Percentiles rank a stretch among this genome's conserved stretches.
Evolutionary conservation across 1,139 yeast genomes (phyloP).

Genomic region (Candida buenavistaensis): DNA sequence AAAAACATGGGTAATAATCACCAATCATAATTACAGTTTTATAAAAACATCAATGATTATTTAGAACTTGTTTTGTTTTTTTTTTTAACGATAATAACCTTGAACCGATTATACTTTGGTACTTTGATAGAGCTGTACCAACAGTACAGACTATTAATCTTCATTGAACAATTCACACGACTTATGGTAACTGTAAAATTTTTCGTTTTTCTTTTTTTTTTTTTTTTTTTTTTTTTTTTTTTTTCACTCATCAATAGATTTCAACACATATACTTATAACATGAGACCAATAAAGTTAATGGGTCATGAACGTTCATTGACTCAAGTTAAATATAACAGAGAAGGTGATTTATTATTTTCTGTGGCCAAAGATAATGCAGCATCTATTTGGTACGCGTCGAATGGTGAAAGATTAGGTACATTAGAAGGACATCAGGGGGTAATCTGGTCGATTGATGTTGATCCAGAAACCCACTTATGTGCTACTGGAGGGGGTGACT

Average conservation of each 20-base stretch:
- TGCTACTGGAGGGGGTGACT: constrained; percentile 91
- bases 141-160: too few species aligned
- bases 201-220: constrained; percentile 5
- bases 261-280: constrained; percentile 9
- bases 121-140: too few species aligned
- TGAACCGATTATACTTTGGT: too few species aligned
- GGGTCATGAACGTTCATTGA: constrained; percentile 86
- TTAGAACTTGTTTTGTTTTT: too few species aligned
- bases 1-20: too few species aligned
- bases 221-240: constrained; percentile 5
- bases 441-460: constrained; percentile 93
- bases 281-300: constrained; percentile 59
- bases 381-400: constrained; percentile 92
- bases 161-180: too few species aligned
- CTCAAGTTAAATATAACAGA: constrained; percentile 89
- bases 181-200: too few species aligned
- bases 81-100: too few species aligned
- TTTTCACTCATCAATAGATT: constrained; percentile 7
- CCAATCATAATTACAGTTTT: too few species aligned
- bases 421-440: constrained; percentile 82
- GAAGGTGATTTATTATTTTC: constrained; percentile 95
- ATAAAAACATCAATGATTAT: too few species aligned
- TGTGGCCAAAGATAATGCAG: constrained; percentile 84
- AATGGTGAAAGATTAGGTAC: constrained; percentile 98
- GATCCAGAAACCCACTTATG: constrained; percentile 67